phyloP scores from a whole-genome alignment of 768 basidiomycete species.

The Tephrocybe sp. region DNA sequence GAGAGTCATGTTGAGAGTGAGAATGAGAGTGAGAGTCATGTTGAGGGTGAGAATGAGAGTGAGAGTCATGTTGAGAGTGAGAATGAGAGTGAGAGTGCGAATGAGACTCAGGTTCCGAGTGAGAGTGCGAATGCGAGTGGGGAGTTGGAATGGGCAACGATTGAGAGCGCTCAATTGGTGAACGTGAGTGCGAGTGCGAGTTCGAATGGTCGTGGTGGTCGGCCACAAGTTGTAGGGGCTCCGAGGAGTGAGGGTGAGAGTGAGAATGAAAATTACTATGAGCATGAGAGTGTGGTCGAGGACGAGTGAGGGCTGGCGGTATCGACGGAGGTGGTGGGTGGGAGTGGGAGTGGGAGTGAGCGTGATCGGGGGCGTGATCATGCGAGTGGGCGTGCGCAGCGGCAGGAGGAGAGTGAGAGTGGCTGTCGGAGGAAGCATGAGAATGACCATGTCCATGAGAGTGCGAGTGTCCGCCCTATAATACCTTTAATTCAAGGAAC shows the following conservation, averaged over 20 bases:
- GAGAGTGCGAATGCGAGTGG: constrained; percentile 13
- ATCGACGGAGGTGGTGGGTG: constrained; percentile 11
- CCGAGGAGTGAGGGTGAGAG: constrained; percentile 19
- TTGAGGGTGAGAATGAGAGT: constrained; percentile 28
- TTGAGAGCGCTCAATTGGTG: constrained; percentile 28
- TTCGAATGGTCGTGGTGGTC: constrained; percentile 14
- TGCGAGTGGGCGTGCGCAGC: constrained; percentile 26
- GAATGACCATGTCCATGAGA: constrained; percentile 45
- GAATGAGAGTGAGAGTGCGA: constrained; percentile 23
- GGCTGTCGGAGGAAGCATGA: constrained; percentile 25
- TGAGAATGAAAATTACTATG: constrained; percentile 23
- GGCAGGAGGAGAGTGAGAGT: constrained; percentile 22
- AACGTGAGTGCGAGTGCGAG: constrained; percentile 20
- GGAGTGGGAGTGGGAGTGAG: constrained; percentile 30
- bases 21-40: constrained; percentile 24
- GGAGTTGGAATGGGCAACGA: constrained; percentile 23
- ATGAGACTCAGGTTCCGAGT: constrained; percentile 28
- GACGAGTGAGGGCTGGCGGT: neutral
- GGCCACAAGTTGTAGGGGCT: constrained; percentile 5
- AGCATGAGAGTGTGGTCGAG: constrained; percentile 24
- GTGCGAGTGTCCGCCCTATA: constrained; percentile 60
- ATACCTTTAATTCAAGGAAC: neutral
- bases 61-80: constrained; percentile 13
- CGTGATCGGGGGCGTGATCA: constrained; percentile 17
- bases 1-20: constrained; percentile 21